phyloP scores from a whole-genome alignment of 192 early-diverging fungal genomes.

The Podila epicladia region DNA sequence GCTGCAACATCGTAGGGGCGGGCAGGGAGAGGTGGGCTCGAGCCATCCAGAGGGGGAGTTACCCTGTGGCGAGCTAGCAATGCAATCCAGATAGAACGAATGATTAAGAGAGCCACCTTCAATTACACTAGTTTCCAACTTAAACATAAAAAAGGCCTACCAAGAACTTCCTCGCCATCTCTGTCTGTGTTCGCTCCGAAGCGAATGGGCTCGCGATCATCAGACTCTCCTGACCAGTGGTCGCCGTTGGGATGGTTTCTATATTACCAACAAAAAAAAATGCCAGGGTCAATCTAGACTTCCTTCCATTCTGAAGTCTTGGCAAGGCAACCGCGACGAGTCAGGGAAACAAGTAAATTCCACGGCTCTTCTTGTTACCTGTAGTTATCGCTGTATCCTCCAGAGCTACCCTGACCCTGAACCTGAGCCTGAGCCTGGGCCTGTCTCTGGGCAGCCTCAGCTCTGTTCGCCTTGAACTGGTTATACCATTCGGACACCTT shows the following conservation, averaged over 20 bases:
- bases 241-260: conserved; percentile 13
- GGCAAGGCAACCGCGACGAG: background rate
- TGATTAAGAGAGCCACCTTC: background rate
- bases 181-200: conserved; percentile 13
- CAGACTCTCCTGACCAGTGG: conserved; percentile 1
- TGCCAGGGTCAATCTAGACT: background rate
- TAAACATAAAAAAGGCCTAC: conserved; percentile 5
- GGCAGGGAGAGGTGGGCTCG: conserved; percentile 26
- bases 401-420: background rate
- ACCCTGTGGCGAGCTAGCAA: conserved; percentile 32
- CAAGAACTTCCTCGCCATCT: conserved; percentile 38
- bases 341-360: too few relatives aligned
- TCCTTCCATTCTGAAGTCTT: background rate
- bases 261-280: background rate
- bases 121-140: background rate
- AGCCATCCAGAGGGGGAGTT: conserved; percentile 22
- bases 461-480: conserved; percentile 53
- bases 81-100: too few relatives aligned
- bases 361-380: background rate
- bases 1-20: conserved; percentile 24
- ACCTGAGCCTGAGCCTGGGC: background rate
- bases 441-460: conserved; percentile 34
- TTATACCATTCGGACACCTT: conserved; percentile 67
- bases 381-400: conserved; percentile 9
- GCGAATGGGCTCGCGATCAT: conserved; percentile 13